Base-by-base conservation (phyloP, 2,329 filamentous ascomycete genomes). In the Aspergillus piperis region DNA sequence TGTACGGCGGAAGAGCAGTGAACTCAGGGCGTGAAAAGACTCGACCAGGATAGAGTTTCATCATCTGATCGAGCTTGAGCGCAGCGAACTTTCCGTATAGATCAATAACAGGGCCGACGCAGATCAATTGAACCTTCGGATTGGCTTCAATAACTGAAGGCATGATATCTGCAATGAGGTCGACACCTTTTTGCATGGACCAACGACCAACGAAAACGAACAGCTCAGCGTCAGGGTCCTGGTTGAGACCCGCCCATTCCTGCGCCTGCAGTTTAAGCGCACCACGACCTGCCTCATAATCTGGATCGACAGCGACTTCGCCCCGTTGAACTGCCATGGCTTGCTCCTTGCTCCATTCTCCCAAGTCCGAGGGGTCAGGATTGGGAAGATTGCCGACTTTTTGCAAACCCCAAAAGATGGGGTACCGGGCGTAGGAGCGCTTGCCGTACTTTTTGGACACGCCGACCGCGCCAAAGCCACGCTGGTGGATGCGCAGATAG, bases 1-100 rank as follows among this genome's bases (percentile, higher is more conserved):
- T 85, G 71, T 82, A 88, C 0, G 85, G 84, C 15, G 86, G 86
- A 3, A 89, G 76, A 4, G 83, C 80, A 1, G 86, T 89, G 72
- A 88, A 89, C 68, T 88, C 84, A 2, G 87, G 86, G 71, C 86
- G 87, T n/a, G 84, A 87, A 74, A 80, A 88, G 6, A 89, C 86
- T 53, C 86, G 78, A 23, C 83, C 84, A 39, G 86, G 86, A 68
- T 88, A 89, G 53, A 84, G 78, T 65, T 85, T 78, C 85, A 88
- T 88, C 73, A 88, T 83, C 61, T 81, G 81, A 53, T 83, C 81
- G 13, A 88, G 76, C 75, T 89, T 89, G 32, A 88, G 72, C 1
- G 86, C 86, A 4, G 86, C 86, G 62, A 89, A 88, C 64, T 85
- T 87, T 41, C 86, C 86, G 70, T 88, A 87, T 1, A 89, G 76